Conservation (phyloP, 2,329 filamentous ascomycete genomes). For the Helotiales sp. region DNA sequence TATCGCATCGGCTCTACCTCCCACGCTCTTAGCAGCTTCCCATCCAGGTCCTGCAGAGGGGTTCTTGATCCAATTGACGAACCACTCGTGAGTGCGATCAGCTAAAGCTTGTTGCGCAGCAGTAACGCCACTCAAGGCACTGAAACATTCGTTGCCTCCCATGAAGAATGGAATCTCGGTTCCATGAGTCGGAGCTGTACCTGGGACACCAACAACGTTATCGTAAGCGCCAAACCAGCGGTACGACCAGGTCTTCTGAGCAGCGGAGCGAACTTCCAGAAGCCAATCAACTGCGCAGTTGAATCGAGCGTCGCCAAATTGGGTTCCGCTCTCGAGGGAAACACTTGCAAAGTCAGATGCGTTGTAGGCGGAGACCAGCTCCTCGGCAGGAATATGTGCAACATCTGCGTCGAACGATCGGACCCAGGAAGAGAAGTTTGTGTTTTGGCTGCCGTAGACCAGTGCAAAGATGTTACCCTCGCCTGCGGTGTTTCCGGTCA, state of each 20-base stretch:
- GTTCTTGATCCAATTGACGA: conserved; percentile 52
- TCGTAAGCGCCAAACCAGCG: conserved; percentile 51
- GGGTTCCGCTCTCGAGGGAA: conserved; percentile 49
- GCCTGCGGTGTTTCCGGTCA: conserved; percentile 46
- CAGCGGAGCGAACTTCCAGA: conserved; percentile 46
- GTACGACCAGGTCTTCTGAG: conserved; percentile 50
- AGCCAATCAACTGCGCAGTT: conserved; percentile 50
- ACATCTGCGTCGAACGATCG: conserved; percentile 48
- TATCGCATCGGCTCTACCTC: conserved; percentile 38
- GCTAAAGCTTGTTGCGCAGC: conserved; percentile 48
- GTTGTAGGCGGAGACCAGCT: conserved; percentile 45
- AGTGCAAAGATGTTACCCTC: conserved; percentile 47
- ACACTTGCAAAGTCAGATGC: conserved; percentile 45
- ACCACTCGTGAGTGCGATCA: conserved; percentile 50
- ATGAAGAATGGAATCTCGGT: conserved; percentile 53
- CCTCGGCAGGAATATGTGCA: conserved; percentile 45
- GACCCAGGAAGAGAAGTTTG: conserved; percentile 42
- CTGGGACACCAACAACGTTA: conserved; percentile 46
- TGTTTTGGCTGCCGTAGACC: conserved; percentile 44
- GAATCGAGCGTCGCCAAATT: conserved; percentile 54
- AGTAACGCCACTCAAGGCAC: conserved; percentile 43
- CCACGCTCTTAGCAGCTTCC: conserved; percentile 43
- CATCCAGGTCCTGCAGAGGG: conserved; percentile 50
- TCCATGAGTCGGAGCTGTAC: conserved; percentile 46
- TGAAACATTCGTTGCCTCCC: conserved; percentile 51